These are phyloP conservation scores for Yarrowia hollandica DNA, from an alignment of 805 yeast species.

Conservation along the genomic window DNA sequence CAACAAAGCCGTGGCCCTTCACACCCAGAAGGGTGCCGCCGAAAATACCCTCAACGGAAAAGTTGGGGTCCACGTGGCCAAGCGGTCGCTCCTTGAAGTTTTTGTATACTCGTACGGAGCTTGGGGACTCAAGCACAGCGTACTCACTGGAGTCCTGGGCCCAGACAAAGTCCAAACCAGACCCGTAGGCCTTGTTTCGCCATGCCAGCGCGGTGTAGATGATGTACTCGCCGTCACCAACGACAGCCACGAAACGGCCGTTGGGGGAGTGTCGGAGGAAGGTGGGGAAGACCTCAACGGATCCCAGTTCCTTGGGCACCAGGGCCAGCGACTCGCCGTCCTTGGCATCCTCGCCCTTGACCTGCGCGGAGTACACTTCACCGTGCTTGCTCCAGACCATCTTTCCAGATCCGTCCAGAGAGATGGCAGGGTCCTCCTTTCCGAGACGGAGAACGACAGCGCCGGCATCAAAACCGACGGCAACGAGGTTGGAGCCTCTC, in stretches of 20 bases:
- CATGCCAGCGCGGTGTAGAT: conserved; percentile 96
- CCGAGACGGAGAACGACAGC: conserved; percentile 86
- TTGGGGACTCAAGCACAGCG: conserved; percentile 73
- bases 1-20: conserved; percentile 71
- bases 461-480: conserved; percentile 95
- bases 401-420: conserved; percentile 92
- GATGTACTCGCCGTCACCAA: conserved; percentile 97
- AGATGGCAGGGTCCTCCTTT: conserved; percentile 87
- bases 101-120: conserved; percentile 68
- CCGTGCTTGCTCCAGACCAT: conserved; percentile 87
- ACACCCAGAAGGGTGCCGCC: conserved; percentile 89
- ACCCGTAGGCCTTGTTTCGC: conserved; percentile 93
- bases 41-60: conserved; percentile 71
- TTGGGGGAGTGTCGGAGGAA: conserved; percentile 89
- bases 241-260: conserved; percentile 94
- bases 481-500: conserved; percentile 72
- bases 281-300: conserved; percentile 89
- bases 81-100: conserved; percentile 79
- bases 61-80: conserved; percentile 56
- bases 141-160: conserved; percentile 83
- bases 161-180: conserved; percentile 92
- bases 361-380: conserved; percentile 80
- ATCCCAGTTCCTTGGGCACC: conserved; percentile 87
- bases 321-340: conserved; percentile 82
- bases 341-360: conserved; percentile 67